phyloP scores from a whole-genome alignment of 495 filamentous ascomycete genomes.

The Rostrohypoxylon terebratum region DNA sequence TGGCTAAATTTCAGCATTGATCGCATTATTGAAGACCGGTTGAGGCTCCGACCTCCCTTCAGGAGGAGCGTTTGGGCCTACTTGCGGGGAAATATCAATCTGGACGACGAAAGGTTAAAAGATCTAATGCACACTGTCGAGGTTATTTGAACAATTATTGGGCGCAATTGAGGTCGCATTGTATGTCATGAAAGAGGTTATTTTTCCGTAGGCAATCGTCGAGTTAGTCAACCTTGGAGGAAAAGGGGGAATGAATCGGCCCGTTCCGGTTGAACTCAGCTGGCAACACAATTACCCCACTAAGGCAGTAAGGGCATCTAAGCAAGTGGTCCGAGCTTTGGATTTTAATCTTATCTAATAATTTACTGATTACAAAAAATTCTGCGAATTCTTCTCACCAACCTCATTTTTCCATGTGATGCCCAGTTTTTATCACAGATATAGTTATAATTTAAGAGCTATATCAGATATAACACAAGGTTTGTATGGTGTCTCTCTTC shows the following conservation, averaged over 20 bases:
- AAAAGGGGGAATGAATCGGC: background rate
- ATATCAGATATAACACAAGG: background rate
- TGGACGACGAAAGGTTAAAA: background rate
- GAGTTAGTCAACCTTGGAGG: background rate
- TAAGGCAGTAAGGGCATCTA: too few species aligned
- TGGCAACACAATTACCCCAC: background rate
- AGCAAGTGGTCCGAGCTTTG: conserved; percentile 14
- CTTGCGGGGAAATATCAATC: background rate
- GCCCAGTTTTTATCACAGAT: background rate
- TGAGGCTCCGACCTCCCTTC: background rate
- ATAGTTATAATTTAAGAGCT: background rate
- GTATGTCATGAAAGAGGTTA: background rate
- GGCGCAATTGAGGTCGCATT: background rate
- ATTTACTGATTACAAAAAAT: too few species aligned
- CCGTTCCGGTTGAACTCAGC: conserved; percentile 53
- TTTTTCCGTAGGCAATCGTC: background rate
- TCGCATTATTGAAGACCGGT: background rate
- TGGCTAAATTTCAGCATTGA: background rate
- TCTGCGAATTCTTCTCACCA: background rate
- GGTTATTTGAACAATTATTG: background rate
- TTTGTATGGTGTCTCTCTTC: conserved; percentile 33
- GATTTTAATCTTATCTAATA: background rate
- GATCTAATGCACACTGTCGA: background rate
- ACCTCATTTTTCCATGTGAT: background rate
- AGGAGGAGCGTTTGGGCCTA: too few species aligned